Base-by-base conservation (phyloP, 495 filamentous ascomycete genomes). In the Neurospora terricola region DNA sequence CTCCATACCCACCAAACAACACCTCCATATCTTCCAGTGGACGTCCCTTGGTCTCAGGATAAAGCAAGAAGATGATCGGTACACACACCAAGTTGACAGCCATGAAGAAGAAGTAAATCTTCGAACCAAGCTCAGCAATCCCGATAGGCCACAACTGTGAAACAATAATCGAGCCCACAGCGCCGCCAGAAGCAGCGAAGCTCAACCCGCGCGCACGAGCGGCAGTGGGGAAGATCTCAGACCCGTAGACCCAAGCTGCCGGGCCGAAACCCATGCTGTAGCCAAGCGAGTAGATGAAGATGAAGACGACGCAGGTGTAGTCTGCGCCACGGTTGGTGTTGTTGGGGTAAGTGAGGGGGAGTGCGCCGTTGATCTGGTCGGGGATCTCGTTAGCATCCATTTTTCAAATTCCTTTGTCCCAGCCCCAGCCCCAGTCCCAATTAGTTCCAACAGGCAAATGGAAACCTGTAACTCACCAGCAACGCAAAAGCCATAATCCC, bases 31-130 rank as follows among this genome's bases (percentile, higher is more conserved):
- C 82, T 69, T 88, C 88, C 1, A 88, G 79, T 0, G 83, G 76
- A 16, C 83, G 78, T 4, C 83, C 83, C 73, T 86, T 87, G 0
- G 88, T 88, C 75, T 89, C 86, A 0, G 86, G 88, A 70, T 88
- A 88, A 38, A 87, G 78, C 27, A 85, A 70, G 69, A 82, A 75
- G 70, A 87, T 84, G 66, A 86, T 81, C 1, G 86, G 82, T 12
- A 87, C 82, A 36, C 85, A 87, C 16, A 79, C 78, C 18, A 87
- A 23, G 76, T 89, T 88, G 30, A 88, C 80, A 14, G 81, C 78
- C 83, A 88, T 87, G 73, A 90, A 89, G 59, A 89, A 87, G 75
- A 89, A 87, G 75, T 89, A 88, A 3, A 88, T 87, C 43, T 84
- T 86, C n/a, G 84, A 84, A 0, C 87, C 87, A 9, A 88, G 82